These are phyloP conservation scores for Panellus pusillus DNA, from an alignment of 768 basidiomycete species.

Conservation along the genomic window DNA sequence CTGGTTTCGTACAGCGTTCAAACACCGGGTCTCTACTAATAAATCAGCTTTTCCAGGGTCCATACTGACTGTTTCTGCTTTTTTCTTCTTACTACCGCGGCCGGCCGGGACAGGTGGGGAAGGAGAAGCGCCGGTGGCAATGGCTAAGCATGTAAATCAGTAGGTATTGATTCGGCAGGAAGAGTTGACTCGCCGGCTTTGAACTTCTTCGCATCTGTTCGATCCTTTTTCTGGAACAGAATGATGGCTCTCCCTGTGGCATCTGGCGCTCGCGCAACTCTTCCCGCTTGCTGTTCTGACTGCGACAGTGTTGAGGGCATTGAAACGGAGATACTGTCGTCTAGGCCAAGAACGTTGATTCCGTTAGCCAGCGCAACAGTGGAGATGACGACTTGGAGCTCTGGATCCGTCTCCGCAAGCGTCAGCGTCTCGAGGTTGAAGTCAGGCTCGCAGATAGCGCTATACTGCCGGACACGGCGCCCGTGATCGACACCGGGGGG, in stretches of 20 bases:
- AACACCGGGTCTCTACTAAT: no score
- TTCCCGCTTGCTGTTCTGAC: not conserved
- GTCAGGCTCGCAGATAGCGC: slow-evolving; percentile 3
- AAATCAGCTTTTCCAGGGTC: no score
- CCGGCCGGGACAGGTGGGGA: no score
- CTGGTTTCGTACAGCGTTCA: no score
- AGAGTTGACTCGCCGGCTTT: no score
- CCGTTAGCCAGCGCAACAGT: slow-evolving; percentile 9
- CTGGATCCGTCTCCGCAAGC: slow-evolving; percentile 1
- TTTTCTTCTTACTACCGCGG: no score
- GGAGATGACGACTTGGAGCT: slow-evolving; percentile 1
- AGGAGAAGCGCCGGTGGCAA: no score
- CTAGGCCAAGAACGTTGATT: not conserved
- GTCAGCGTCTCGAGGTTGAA: slow-evolving; percentile 5
- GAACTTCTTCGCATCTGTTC: not conserved
- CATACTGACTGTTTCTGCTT: no score
- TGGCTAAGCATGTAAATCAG: no score
- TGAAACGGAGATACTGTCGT: not conserved
- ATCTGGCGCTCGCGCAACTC: not conserved
- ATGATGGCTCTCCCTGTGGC: not conserved
- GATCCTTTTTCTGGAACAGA: slow-evolving; percentile 2
- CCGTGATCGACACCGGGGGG: not conserved
- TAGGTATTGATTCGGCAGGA: no score
- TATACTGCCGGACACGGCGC: slow-evolving; percentile 1
- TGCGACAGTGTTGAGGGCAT: slow-evolving; percentile 5